Evolutionary conservation across 1,284 basidiomycete species (phyloP).

Genomic region (Golubevia pallescens): DNA sequence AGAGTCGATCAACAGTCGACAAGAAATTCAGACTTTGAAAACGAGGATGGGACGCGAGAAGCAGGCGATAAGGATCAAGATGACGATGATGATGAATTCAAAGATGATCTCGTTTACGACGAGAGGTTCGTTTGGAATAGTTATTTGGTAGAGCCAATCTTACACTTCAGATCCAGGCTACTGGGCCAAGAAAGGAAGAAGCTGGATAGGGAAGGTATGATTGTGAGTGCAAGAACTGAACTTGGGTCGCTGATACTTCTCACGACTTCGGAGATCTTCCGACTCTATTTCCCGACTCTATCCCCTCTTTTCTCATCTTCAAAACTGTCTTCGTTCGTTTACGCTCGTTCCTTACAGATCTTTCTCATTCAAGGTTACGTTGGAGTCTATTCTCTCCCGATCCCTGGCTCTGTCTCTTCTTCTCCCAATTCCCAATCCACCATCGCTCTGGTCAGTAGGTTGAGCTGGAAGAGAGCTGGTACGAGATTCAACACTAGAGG

Average conservation of each 20-base stretch:
- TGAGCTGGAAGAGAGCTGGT: constrained; percentile 93
- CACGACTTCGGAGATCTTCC: too few species aligned
- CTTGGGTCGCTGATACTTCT: too few species aligned
- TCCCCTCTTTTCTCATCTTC: constrained; percentile 21
- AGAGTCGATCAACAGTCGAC: constrained; percentile 20
- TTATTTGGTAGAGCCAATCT: constrained; percentile 77
- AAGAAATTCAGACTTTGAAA: constrained; percentile 60
- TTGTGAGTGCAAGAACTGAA: constrained; percentile 69
- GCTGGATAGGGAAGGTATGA: constrained; percentile 71
- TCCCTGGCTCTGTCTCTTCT: not conserved
- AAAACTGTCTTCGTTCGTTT: too few species aligned
- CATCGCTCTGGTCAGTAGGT: constrained; percentile 61
- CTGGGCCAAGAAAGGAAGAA: constrained; percentile 74
- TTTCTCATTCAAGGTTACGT: constrained; percentile 90
- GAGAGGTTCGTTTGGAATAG: constrained; percentile 76
- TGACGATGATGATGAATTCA: constrained; percentile 42
- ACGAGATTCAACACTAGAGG: constrained; percentile 97
- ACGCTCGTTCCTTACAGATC: constrained; percentile 68
- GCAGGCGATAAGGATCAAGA: constrained; percentile 63
- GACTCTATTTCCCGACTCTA: not conserved
- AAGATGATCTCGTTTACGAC: constrained; percentile 53
- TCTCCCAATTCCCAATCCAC: constrained; percentile 65
- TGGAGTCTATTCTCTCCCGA: constrained; percentile 73
- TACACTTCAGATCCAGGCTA: constrained; percentile 79
- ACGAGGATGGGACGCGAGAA: constrained; percentile 33